Evolutionary conservation across 164 flowering plant species (phyloP).

Genomic region (Dillenia turbinata): DNA sequence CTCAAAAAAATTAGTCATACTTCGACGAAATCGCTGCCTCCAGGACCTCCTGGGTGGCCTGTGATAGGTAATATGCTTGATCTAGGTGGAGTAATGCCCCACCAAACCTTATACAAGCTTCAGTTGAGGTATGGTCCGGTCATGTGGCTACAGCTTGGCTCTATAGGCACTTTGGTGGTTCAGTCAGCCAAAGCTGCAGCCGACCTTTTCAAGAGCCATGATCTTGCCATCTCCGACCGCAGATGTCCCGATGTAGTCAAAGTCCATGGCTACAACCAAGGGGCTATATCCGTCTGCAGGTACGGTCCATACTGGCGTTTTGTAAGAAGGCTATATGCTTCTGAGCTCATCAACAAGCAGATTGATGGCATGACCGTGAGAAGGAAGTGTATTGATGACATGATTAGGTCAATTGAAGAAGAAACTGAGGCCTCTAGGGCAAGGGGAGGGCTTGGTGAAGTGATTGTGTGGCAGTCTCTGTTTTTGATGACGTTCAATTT

Average conservation of each 20-base stretch:
- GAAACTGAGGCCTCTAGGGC: constrained; percentile 1
- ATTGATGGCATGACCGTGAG: constrained; percentile 13
- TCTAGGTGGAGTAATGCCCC: constrained; percentile 15
- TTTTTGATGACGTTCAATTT: constrained; percentile 23
- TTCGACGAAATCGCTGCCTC: background rate
- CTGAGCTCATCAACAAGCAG: constrained; percentile 14
- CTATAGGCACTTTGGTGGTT: constrained; percentile 15
- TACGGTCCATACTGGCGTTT: constrained; percentile 22
- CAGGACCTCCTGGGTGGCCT: constrained; percentile 17
- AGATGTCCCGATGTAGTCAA: constrained; percentile 8
- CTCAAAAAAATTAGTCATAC: background rate
- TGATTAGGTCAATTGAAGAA: constrained; percentile 15
- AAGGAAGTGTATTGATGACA: constrained; percentile 9
- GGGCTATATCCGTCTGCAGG: constrained; percentile 4
- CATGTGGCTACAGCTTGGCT: constrained; percentile 14
- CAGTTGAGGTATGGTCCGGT: constrained; percentile 14
- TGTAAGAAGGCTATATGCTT: background rate
- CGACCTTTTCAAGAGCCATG: constrained; percentile 25
- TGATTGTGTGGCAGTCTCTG: constrained; percentile 12
- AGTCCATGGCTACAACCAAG: constrained; percentile 3
- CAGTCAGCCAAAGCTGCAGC: constrained; percentile 16
- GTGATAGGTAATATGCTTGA: constrained; percentile 5
- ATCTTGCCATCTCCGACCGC: constrained; percentile 13
- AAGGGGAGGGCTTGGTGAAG: background rate
- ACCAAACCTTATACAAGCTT: constrained; percentile 9